Evolutionary conservation across 805 yeast genomes (phyloP), one percentile per base, ranked within the genome.

Genomic region (Maudiozyma pseudohumilis): DNA sequence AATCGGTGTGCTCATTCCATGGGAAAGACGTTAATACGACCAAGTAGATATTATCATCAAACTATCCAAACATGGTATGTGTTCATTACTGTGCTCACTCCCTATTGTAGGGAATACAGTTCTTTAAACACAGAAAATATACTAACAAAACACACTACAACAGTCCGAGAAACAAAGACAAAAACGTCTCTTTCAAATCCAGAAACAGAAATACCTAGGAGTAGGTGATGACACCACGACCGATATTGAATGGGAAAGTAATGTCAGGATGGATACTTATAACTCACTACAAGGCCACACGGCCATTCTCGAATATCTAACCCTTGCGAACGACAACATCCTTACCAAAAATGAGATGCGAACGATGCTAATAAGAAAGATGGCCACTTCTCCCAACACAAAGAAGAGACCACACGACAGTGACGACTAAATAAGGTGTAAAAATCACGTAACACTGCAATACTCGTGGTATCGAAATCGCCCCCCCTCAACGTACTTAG

Each of bases 151-250:
- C 25, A 23, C 25, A 23, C 21, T 18, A n/a, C 17, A 5, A 29
- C 35, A 72, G 86, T 78, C 85, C 5, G 87, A 80, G 47, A 75
- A 74, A 57, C 64, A 74, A 17, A 64, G 80, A 44, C 82, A 77
- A 30, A 68, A 68, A 42, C 80, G 73, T 48, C 64, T 66, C 33
- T 77, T 66, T 51, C 75, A 73, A 34, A 70, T 65, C 23, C 63
- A 75, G 36, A 77, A 76, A 48, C 52, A 74, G 30, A 75, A 79
- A 50, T 76, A 81, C 52, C 64, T 80, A 17, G 95, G 94, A 2
- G 56, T 88, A 1, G 96, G 96, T 0, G 69, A 75, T 50, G 69
- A 87, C 8, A 77, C 75, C 37, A 86, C 94, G 0, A 65, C 80
- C 0, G 65, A 78, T 36, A 66, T 66, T 12, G 89, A 83, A 55